Evolutionary conservation across 106 monocot species (phyloP), one percentile per base, ranked within the genome.

Genomic region (Dendrobium officinale): DNA sequence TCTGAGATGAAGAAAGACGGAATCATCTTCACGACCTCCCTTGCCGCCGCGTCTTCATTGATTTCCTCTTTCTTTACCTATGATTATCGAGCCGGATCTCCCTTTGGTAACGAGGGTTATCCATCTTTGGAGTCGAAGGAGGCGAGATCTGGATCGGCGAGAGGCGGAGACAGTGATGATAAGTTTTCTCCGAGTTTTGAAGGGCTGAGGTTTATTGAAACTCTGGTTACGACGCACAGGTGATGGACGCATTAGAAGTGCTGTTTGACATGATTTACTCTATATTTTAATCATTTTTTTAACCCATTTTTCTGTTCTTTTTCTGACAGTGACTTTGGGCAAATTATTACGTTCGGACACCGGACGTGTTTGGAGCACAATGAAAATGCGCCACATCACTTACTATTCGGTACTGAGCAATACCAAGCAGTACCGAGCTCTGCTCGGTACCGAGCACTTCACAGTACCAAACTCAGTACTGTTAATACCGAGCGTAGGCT

Each of bases 151-250:
- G 79, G 55, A 72, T 77, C 77, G 77, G 49, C 55, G 55, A 64
- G 64, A 64, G 79, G 44, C 22, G 75, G 27, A 18, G 79, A 80
- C 45, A 45, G 42, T 16, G 70, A 80, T 24, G 31, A 31, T 31
- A 86, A 83, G 11, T 86, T 82, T 67, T 80, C 79, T 16, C 86
- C 86, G 58, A 79, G 86, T 18, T 86, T 83, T 58, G 82, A 86
- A 55, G 86, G 86, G 27, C 68, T 86, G 67, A 75, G 82, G 18
- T 86, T 86, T 9, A 86, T 86, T 37, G 86, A 86, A 82, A 86
- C 86, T 27, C 82, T 86, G 8, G 86, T 86, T 31, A 86, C 86
- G 70, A 82, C 86, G 13, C 86, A 86, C 70, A 48, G 82, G 26
- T 86, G 77, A 83, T 18, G 15, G 42, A 1, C 6, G 6, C 9